Conservation (phyloP, 495 filamentous ascomycete genomes). For the Sabuloglossum arenarium region DNA sequence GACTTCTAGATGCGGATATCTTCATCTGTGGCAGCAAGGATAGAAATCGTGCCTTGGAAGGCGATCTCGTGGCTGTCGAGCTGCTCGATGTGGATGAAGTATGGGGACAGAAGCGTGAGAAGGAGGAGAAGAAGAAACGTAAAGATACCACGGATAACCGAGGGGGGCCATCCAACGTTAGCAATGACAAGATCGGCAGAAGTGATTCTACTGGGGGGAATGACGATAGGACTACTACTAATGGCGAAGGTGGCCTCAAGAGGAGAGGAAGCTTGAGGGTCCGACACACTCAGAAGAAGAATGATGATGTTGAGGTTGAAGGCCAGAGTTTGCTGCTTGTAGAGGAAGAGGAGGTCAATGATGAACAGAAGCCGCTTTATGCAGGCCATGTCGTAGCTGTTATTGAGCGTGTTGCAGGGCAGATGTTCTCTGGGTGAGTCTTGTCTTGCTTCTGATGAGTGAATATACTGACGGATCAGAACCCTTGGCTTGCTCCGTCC, state of each 20-base stretch:
- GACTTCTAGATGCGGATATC: constrained; percentile 80
- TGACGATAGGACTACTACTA: constrained; percentile 37
- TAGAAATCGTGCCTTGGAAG: constrained; percentile 85
- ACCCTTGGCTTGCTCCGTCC: constrained; percentile 83
- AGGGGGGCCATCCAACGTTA: constrained; percentile 40
- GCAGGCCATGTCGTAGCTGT: constrained; percentile 94
- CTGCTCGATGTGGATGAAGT: constrained; percentile 96
- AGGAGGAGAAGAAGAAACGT: constrained; percentile 99
- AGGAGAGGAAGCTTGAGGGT: constrained; percentile 87
- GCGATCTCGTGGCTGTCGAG: constrained; percentile 87
- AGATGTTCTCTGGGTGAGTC: constrained; percentile 84
- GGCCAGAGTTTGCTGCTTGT: constrained; percentile 91
- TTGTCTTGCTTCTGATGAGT: neutral
- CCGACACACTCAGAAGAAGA: constrained; percentile 97
- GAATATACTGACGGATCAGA: constrained; percentile 10
- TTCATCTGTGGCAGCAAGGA: constrained; percentile 99
- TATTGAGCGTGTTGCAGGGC: constrained; percentile 86
- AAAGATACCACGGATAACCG: constrained; percentile 94
- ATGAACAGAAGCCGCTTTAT: constrained; percentile 93
- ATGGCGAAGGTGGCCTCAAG: constrained; percentile 58
- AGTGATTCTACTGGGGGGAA: constrained; percentile 39
- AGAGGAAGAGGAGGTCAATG: constrained; percentile 96
- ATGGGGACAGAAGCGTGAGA: constrained; percentile 95
- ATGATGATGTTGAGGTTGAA: constrained; percentile 97
- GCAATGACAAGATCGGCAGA: constrained; percentile 31